Percentiles rank a stretch among this genome's conserved stretches.
These are phyloP conservation scores for Stemphylium vesicarium DNA, from an alignment of 2,329 filamentous ascomycete genomes.

Conservation along the genomic window DNA sequence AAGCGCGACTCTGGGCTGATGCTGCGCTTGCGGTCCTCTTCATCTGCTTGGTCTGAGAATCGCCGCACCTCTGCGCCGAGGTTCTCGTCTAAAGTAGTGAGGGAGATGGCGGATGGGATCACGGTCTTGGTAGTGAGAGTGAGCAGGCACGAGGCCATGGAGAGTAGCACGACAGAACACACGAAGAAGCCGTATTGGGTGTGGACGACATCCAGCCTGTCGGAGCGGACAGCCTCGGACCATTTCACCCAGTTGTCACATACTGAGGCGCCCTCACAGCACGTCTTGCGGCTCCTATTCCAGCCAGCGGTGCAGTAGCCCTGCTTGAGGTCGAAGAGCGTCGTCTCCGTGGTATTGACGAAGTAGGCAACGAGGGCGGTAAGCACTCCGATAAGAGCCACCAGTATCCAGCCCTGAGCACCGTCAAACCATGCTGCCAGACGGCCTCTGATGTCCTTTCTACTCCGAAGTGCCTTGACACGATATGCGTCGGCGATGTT, in stretches of 20 bases:
- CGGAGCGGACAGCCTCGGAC: constrained; percentile 64
- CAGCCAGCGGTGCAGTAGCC: constrained; percentile 78
- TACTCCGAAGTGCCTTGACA: constrained; percentile 78
- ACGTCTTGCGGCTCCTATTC: constrained; percentile 74
- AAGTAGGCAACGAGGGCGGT: constrained; percentile 86
- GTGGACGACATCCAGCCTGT: constrained; percentile 59
- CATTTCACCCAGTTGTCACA: constrained; percentile 69
- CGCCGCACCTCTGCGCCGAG: constrained; percentile 66
- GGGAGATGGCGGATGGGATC: constrained; percentile 84
- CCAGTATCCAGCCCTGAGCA: constrained; percentile 91
- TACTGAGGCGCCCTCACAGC: constrained; percentile 62
- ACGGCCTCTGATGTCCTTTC: constrained; percentile 85
- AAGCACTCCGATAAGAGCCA: constrained; percentile 84
- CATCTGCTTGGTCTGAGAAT: constrained; percentile 50
- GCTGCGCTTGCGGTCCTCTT: constrained; percentile 51
- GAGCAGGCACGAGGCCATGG: constrained; percentile 75
- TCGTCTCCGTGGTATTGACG: constrained; percentile 84
- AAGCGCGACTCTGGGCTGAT: constrained; percentile 51
- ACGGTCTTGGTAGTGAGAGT: constrained; percentile 92
- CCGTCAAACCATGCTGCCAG: constrained; percentile 80
- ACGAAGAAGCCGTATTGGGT: constrained; percentile 83
- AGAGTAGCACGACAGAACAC: constrained; percentile 70
- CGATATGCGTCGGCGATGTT: constrained; percentile 93
- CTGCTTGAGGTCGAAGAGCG: constrained; percentile 88
- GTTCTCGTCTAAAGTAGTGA: constrained; percentile 92